Evolutionary conservation across 495 filamentous ascomycete species (phyloP), one percentile per base, ranked within the genome.

Genomic region (Peziza echinospora): DNA sequence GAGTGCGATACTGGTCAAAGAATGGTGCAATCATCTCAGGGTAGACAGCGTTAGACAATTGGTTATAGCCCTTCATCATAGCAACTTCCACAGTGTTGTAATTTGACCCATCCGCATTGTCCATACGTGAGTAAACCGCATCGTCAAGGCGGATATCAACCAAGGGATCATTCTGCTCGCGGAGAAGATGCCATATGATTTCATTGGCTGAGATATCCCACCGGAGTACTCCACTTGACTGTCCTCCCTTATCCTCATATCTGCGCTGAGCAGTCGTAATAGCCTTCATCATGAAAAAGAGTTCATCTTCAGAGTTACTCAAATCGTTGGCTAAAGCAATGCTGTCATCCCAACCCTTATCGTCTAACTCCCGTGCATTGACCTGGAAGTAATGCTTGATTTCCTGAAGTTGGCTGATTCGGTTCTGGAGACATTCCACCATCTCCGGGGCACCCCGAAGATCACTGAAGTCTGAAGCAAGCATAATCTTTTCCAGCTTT

Each of bases 281-380:
- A 19, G 89, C 89, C 54, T 99, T 94, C 91, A 96, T 94, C 71
- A 96, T 80, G 66, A 99, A 99, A 67, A 99, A 99, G 26, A 99
- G 64, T 63, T 99, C 91, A 56, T 99, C 91, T 57, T 96, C 91
- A 57, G 81, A 94, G 43, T 71, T 74, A 16, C 81, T 71, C 46
- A 99, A 67, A 56, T 99, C 89, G 37, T 81, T 77, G 55, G 96
- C 89, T 21, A 99, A 71, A 6, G 74, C 59, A 51, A 93, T 64
- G 25, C 84, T 74, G 59, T 93, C 85, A 51, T 87, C 72, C 87
- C 89, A 96, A 9, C 84, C 86, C 56, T 82, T 75, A 53, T 76
- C 77, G 56, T 96, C 91, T 39, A 99, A 64, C 46, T 80, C 81
- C 52, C 77, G 81, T 16, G 83, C 81, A 59, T 96, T 81, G 46